Percentiles rank a stretch among this genome's conserved stretches.
Conservation (phyloP, 192 early-diverging fungal genomes). For the Chytriomyces sp. region DNA sequence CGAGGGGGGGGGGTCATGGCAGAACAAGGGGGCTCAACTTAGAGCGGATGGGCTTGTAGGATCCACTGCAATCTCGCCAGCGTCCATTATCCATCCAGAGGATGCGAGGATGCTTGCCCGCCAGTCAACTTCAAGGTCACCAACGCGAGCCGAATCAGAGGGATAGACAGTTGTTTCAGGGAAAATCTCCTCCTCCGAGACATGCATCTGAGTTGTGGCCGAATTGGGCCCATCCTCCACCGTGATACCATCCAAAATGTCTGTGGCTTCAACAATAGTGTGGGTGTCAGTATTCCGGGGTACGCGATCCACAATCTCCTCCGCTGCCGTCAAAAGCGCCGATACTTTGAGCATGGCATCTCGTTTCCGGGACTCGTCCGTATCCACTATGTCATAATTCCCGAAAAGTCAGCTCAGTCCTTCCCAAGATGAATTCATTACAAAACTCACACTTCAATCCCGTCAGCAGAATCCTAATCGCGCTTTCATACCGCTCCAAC, state of each 20-base stretch:
- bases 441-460: constrained; percentile 75
- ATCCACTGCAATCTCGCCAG: background rate
- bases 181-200: too few species aligned
- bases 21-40: background rate
- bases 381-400: constrained; percentile 66
- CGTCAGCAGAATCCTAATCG: constrained; percentile 62
- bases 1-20: too few species aligned
- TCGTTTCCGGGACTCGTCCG: constrained; percentile 50
- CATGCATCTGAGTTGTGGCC: too few species aligned
- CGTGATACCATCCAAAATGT: too few species aligned
- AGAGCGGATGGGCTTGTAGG: constrained; percentile 3
- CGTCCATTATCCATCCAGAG: constrained; percentile 12
- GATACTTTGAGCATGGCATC: constrained; percentile 49
- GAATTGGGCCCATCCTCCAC: too few species aligned
- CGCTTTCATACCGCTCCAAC: constrained; percentile 54
- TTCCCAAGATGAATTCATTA: too few species aligned
- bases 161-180: too few species aligned
- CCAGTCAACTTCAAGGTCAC: too few species aligned
- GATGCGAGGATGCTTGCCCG: background rate
- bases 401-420: too few species aligned
- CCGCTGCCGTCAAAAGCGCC: constrained; percentile 52
- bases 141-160: too few species aligned
- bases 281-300: too few species aligned
- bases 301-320: constrained; percentile 50
- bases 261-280: too few species aligned